phyloP scores from a whole-genome alignment of 73 alveolate genomes.

The Tetrahymena thermophila region DNA sequence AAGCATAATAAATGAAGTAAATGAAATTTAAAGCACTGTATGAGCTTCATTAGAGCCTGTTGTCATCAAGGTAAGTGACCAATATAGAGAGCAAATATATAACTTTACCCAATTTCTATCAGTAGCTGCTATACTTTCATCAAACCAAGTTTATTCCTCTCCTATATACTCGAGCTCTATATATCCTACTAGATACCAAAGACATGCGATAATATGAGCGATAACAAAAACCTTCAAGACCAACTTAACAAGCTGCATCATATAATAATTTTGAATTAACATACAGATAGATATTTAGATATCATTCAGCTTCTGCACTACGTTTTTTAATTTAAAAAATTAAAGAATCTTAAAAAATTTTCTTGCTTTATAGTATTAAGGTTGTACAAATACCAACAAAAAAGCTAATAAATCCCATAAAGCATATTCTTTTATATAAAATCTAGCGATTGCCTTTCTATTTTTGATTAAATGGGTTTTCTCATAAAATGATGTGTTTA shows the following conservation, averaged over 20 bases:
- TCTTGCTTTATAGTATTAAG: not conserved
- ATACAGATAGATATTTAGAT: not conserved
- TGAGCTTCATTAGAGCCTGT: not conserved
- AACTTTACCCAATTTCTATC: not conserved
- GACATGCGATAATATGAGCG: not conserved
- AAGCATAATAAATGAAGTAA: not conserved
- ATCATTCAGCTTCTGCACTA: not conserved
- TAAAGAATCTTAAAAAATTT: not conserved
- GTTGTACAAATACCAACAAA: not conserved
- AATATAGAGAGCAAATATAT: not conserved
- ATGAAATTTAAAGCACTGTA: not conserved
- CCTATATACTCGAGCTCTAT: not conserved
- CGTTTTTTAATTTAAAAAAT: not conserved
- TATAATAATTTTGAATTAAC: not conserved
- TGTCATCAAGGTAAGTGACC: not conserved
- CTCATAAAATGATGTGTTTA: not conserved
- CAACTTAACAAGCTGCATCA: not conserved
- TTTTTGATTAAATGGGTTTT: not conserved
- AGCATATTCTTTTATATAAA: not conserved
- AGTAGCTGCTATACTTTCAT: not conserved
- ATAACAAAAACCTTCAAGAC: not conserved
- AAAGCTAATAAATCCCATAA: not conserved
- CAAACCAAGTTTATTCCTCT: not conserved
- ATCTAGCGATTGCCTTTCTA: not conserved
- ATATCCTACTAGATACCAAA: not conserved